These are phyloP conservation scores for Leishmania martiniquensis DNA, from an alignment of 208 protist genomes.

Conservation along the genomic window DNA sequence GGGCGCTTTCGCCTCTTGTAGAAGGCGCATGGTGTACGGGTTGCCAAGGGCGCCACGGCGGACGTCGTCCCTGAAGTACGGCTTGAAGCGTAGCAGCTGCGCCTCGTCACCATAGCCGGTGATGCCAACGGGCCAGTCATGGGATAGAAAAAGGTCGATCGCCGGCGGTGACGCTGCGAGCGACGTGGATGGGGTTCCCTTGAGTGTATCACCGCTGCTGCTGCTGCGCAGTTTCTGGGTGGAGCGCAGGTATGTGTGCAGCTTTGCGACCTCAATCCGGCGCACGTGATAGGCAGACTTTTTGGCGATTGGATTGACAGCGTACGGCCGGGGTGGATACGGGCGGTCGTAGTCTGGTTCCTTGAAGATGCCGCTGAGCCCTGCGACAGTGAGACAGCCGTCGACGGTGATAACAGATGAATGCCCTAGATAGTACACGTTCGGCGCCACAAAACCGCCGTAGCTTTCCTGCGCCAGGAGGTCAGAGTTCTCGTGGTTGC, in stretches of 20 bases:
- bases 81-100: conserved; percentile 82
- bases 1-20: conserved; percentile 53
- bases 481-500: conserved; percentile 99
- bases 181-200: not conserved
- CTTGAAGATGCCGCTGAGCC: conserved; percentile 93
- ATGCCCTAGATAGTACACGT: conserved; percentile 99
- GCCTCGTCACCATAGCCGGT: conserved; percentile 84
- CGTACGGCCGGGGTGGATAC: conserved; percentile 80
- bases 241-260: conserved; percentile 48
- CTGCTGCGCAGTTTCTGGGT: not conserved
- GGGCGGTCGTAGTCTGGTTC: conserved; percentile 69
- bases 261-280: conserved; percentile 84
- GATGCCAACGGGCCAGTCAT: conserved; percentile 93
- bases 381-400: conserved; percentile 66
- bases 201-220: conserved; percentile 2
- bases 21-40: conserved; percentile 74
- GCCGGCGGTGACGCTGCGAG: conserved; percentile 5
- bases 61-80: conserved; percentile 90
- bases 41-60: conserved; percentile 73
- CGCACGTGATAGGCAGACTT: conserved; percentile 89
- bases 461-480: conserved; percentile 95
- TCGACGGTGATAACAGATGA: conserved; percentile 92
- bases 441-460: conserved; percentile 97
- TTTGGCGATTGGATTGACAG: conserved; percentile 44
- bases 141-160: conserved; percentile 86